These are phyloP conservation scores for Mycena polygramma DNA, from an alignment of 768 basidiomycete species.

Conservation along the genomic window DNA sequence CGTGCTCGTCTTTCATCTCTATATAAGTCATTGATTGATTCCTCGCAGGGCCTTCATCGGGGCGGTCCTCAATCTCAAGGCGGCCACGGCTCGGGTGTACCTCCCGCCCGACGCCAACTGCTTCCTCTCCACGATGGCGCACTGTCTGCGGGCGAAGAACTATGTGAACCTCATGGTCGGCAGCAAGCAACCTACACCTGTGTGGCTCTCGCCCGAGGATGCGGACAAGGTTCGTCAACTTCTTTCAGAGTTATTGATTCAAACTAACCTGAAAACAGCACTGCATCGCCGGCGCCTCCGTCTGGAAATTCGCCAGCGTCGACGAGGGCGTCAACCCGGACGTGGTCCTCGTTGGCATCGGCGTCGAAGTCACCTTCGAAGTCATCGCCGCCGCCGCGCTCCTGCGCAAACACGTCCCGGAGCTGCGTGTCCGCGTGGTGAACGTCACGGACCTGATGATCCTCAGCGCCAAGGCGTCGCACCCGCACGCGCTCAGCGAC, in stretches of 20 bases:
- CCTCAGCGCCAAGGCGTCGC: constrained; percentile 73
- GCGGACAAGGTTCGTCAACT: constrained; percentile 66
- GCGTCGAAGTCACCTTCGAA: constrained; percentile 91
- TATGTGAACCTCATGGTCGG: constrained; percentile 92
- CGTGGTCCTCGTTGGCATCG: constrained; percentile 89
- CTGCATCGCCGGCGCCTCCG: constrained; percentile 88
- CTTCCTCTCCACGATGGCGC: constrained; percentile 85
- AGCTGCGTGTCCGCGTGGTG: constrained; percentile 86
- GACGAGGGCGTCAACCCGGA: constrained; percentile 81
- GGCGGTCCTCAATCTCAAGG: constrained; percentile 85
- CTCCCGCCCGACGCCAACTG: constrained; percentile 94
- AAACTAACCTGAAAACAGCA: constrained; percentile 57
- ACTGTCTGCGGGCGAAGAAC: constrained; percentile 87
- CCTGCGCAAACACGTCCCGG: constrained; percentile 76
- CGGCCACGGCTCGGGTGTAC: constrained; percentile 79
- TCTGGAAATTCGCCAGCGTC: constrained; percentile 87
- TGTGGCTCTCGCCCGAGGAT: constrained; percentile 84
- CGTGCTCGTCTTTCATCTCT: background rate
- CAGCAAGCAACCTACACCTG: constrained; percentile 84
- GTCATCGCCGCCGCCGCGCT: constrained; percentile 89
- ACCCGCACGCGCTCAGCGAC: constrained; percentile 80
- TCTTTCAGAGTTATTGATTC: background rate
- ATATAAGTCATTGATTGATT: background rate
- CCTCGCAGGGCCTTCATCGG: constrained; percentile 76
- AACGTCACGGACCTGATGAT: constrained; percentile 94